Evolutionary conservation across 1,284 basidiomycete species (phyloP).

Genomic region (Caloboletus firmus): DNA sequence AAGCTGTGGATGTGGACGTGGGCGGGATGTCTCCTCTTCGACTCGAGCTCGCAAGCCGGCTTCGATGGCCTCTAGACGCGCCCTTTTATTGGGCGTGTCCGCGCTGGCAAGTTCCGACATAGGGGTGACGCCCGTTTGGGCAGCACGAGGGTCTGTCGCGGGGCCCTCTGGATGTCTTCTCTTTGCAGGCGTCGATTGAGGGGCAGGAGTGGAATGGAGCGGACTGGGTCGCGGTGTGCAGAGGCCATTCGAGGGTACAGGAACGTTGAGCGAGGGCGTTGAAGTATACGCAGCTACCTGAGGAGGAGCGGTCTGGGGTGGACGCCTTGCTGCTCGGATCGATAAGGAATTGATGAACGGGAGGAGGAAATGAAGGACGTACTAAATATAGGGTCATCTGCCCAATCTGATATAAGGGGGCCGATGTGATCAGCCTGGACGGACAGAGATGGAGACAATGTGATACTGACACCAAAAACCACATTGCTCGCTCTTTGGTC

Average conservation of each 20-base stretch:
- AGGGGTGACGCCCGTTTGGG: neutral
- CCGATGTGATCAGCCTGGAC: neutral
- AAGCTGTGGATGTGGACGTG: neutral
- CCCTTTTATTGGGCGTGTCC: slow-evolving; percentile 5
- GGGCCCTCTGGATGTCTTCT: neutral
- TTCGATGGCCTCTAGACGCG: slow-evolving; percentile 15
- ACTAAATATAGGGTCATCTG: slow-evolving; percentile 32
- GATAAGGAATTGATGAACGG: neutral
- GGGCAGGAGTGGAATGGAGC: neutral
- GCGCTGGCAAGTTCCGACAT: too few species aligned
- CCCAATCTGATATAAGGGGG: slow-evolving; percentile 37
- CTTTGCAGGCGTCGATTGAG: slow-evolving; percentile 2
- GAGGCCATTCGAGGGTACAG: neutral
- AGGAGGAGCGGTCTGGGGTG: neutral
- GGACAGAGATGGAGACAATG: neutral
- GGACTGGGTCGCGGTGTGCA: slow-evolving; percentile 4
- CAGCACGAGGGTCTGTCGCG: neutral
- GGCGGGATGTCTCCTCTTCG: neutral
- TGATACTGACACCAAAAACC: slow-evolving; percentile 38
- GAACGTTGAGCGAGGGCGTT: neutral
- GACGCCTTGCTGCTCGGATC: neutral
- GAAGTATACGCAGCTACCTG: neutral
- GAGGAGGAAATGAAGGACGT: neutral
- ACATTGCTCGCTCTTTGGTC: slow-evolving; percentile 28
- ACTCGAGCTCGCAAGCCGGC: slow-evolving; percentile 13